Evolutionary conservation across 345 rosid genomes (phyloP), one percentile per base, ranked within the genome.

Genomic region (Populus ilicifolia): DNA sequence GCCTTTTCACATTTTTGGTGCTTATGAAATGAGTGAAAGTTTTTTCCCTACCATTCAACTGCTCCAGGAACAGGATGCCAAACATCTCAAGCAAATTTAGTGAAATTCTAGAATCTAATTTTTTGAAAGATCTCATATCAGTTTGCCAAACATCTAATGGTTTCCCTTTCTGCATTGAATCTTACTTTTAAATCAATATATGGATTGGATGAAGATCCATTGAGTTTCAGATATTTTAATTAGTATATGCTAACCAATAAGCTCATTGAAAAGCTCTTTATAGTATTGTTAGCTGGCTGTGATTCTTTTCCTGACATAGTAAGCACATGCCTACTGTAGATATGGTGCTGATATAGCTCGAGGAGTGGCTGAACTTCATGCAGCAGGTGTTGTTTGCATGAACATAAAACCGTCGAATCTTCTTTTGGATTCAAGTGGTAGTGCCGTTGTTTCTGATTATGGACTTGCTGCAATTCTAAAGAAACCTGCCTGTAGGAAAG

Each of bases 301-400:
- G 39, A 41, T 48, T 71, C 13, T 72, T 54, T 25, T 41, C 30
- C 36, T n/a, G 36, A 29, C 14, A 29, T 12, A 2, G 30, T 23
- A n/a, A 63, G 78, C 70, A 70, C 86, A 74, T 87, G 12, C 50
- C 50, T 67, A 35, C 82, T 61, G 50, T 84, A 96, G 98, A 86
- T 96, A 96, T 74, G 99, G 98, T 35, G 99, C 97, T 18, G 98
- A 96, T 75, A 83, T 93, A 75, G 94, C 98, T 71, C 89, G 98
- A 71, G 98, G 98, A 27, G 96, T 96, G 70, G 94, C 92, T 78
- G 99, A 96, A 85, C 96, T 96, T 30, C 99, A 93, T 83, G 98
- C 99, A 13, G 98, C 98, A 29, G 97, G 99, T 85, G 92, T 96
- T 61, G 90, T 91, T 76, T 96, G 99, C 81, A 96, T 93, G 97